Conservation (phyloP, 75 land plant species). For the Selaginella moellendorffii region DNA sequence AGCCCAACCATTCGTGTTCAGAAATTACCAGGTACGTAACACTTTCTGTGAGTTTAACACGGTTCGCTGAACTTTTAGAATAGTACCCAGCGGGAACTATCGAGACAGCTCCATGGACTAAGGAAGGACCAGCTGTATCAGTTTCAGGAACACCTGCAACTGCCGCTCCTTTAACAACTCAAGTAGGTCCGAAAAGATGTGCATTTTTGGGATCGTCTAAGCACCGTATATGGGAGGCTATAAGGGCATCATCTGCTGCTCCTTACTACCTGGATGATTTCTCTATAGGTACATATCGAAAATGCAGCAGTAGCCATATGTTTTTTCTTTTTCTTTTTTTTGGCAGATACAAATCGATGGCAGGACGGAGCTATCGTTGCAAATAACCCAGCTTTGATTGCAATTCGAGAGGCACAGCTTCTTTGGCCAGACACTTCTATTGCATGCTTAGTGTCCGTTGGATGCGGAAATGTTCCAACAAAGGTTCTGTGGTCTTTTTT, state of each 20-base stretch:
- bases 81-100: slow-evolving; percentile 91
- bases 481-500: slow-evolving; percentile 35
- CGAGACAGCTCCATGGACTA: slow-evolving; percentile 44
- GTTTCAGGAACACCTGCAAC: slow-evolving; percentile 37
- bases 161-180: slow-evolving; percentile 36
- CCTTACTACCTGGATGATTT: slow-evolving; percentile 98
- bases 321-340: too few relatives aligned
- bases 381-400: slow-evolving; percentile 89
- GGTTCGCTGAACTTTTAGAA: too few relatives aligned
- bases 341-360: slow-evolving; percentile 72
- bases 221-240: slow-evolving; percentile 92
- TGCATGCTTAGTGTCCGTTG: slow-evolving; percentile 77
- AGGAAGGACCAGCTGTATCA: slow-evolving; percentile 54
- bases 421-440: slow-evolving; percentile 92
- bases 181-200: slow-evolving; percentile 47
- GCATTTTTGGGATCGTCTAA: slow-evolving; percentile 94
- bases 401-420: slow-evolving; percentile 96
- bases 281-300: slow-evolving; percentile 45
- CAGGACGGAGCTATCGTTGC: slow-evolving; percentile 99
- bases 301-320: too few relatives aligned
- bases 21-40: slow-evolving; percentile 5
- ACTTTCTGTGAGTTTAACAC: neutral
- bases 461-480: slow-evolving; percentile 84
- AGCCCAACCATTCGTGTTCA: slow-evolving; percentile 6
- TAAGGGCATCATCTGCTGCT: slow-evolving; percentile 99